These are phyloP conservation scores for Tritrichomonas musculus DNA, from an alignment of 208 protist genomes.

Conservation along the genomic window DNA sequence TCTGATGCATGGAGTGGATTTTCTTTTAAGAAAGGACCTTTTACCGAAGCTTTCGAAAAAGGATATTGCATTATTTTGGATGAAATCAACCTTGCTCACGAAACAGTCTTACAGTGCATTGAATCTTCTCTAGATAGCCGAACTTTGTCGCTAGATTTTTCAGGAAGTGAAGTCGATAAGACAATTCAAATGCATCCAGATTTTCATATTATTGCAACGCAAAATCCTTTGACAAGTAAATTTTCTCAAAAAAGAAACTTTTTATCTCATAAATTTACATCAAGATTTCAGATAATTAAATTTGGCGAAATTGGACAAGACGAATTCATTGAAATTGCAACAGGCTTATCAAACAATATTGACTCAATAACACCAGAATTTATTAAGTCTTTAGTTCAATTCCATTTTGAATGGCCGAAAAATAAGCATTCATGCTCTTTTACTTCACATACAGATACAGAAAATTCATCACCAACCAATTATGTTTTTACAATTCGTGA, in stretches of 20 bases:
- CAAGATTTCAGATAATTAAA: constrained; percentile 19
- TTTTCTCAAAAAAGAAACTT: background rate
- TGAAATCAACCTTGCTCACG: constrained; percentile 33
- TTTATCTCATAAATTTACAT: background rate
- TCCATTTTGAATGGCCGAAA: background rate
- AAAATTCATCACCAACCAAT: background rate
- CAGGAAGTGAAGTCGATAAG: no score
- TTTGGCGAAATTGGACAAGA: background rate
- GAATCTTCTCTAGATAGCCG: constrained; percentile 3
- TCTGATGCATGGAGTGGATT: background rate
- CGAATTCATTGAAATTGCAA: background rate
- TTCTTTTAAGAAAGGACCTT: background rate
- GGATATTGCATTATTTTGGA: constrained; percentile 24
- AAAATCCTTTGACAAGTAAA: background rate
- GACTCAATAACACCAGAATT: background rate
- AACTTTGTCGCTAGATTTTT: background rate
- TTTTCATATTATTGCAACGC: constrained; percentile 33
- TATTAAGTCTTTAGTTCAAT: background rate
- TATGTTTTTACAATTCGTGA: background rate
- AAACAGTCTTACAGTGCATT: constrained; percentile 34
- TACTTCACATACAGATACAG: background rate
- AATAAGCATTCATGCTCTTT: background rate
- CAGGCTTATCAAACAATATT: background rate
- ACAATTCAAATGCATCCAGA: background rate
- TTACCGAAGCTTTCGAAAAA: background rate